A percentile compares a stretch with the other conserved stretches of the same genome.
phyloP scores from a whole-genome alignment of 1,139 yeast species.

The Zygosaccharomyces pseudobailii region DNA sequence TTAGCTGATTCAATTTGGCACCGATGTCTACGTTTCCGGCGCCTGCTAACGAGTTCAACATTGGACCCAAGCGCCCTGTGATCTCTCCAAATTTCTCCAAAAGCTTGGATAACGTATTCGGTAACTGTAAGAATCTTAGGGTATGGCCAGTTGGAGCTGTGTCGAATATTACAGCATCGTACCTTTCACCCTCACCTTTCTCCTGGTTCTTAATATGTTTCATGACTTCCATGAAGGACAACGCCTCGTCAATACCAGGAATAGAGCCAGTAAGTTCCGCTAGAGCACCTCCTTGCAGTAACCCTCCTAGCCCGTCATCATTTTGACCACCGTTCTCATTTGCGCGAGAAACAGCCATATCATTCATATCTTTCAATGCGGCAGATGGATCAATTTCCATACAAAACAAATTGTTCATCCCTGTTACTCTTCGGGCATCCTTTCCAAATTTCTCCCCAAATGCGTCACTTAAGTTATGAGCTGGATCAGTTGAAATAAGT shows the following conservation, averaged over 20 bases:
- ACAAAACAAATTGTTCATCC: constrained; percentile 80
- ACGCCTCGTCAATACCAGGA: constrained; percentile 97
- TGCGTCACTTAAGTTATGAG: constrained; percentile 94
- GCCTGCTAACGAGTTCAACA: constrained; percentile 62
- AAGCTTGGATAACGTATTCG: constrained; percentile 83
- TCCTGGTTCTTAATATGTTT: constrained; percentile 86
- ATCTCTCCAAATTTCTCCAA: constrained; percentile 82
- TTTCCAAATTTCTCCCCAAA: constrained; percentile 97
- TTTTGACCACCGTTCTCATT: constrained; percentile 24
- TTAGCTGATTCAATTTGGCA: constrained; percentile 75
- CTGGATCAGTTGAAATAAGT: constrained; percentile 95
- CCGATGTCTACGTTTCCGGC: constrained; percentile 72
- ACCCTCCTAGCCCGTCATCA: constrained; percentile 27
- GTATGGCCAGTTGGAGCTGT: constrained; percentile 99
- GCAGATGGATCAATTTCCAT: constrained; percentile 99
- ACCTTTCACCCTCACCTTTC: constrained; percentile 44
- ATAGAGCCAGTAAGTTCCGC: constrained; percentile 91
- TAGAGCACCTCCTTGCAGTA: constrained; percentile 42
- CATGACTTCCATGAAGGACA: constrained; percentile 95
- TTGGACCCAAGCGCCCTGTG: constrained; percentile 84
- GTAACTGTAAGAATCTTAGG: constrained; percentile 86
- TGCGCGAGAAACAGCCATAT: constrained; percentile 37
- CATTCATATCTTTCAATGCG: constrained; percentile 83
- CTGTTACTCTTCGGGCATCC: constrained; percentile 91
- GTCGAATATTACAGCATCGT: constrained; percentile 89